These are phyloP conservation scores for Thelonectria olida DNA, from an alignment of 2,329 filamentous ascomycete species.

Conservation along the genomic window DNA sequence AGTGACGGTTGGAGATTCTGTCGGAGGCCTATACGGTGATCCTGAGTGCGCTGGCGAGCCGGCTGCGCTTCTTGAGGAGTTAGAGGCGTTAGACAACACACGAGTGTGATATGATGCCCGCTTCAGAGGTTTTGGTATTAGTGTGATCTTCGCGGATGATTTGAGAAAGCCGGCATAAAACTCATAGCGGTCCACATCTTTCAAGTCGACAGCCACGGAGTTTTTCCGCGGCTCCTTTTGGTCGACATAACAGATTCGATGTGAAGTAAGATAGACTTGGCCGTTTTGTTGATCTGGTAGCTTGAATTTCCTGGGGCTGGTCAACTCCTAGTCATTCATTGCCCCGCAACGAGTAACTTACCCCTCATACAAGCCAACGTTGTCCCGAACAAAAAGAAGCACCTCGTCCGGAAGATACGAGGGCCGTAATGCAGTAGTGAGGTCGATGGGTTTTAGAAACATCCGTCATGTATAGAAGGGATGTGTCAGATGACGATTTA, in stretches of 20 bases:
- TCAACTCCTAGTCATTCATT: slow-evolving; percentile 9
- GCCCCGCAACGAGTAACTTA: slow-evolving; percentile 56
- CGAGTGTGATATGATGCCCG: slow-evolving; percentile 67
- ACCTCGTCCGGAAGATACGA: slow-evolving; percentile 93
- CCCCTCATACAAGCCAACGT: slow-evolving; percentile 97
- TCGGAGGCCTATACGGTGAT: slow-evolving; percentile 50
- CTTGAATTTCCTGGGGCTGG: slow-evolving; percentile 81
- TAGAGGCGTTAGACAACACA: slow-evolving; percentile 57
- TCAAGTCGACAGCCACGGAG: slow-evolving; percentile 86
- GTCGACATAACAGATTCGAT: slow-evolving; percentile 95
- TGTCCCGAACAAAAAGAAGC: slow-evolving; percentile 95
- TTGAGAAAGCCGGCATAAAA: slow-evolving; percentile 95
- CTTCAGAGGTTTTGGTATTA: slow-evolving; percentile 83
- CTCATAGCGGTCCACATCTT: slow-evolving; percentile 89
- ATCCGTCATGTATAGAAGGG: slow-evolving; percentile 73
- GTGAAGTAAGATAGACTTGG: slow-evolving; percentile 95
- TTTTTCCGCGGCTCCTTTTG: slow-evolving; percentile 84
- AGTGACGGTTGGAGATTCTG: slow-evolving; percentile 56
- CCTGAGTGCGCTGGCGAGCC: slow-evolving; percentile 58
- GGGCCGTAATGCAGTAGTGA: slow-evolving; percentile 95
- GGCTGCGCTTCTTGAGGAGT: slow-evolving; percentile 56
- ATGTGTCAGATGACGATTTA: slow-evolving; percentile 11
- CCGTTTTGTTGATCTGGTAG: slow-evolving; percentile 94
- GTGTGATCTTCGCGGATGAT: slow-evolving; percentile 91
- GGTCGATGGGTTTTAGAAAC: slow-evolving; percentile 95